Conservation (phyloP, 352 stramenopile genomes). For the Poterioochromonas sp. region DNA sequence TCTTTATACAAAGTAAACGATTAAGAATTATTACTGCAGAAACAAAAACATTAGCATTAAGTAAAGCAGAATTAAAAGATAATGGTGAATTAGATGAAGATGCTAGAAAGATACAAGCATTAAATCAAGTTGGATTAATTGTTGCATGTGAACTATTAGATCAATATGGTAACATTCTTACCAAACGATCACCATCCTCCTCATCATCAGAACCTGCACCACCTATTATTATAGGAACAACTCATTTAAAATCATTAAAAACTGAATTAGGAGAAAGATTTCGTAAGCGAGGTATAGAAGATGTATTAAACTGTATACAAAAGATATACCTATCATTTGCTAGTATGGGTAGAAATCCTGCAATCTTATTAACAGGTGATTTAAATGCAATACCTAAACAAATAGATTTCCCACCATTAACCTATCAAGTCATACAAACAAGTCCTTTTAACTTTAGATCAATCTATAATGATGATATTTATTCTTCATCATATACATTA, state of each 20-base stretch:
- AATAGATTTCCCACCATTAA: background rate
- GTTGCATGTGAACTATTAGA: conserved; percentile 7
- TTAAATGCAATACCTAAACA: conserved; percentile 25
- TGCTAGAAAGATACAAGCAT: background rate
- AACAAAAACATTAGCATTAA: conserved; percentile 18
- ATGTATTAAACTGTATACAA: background rate
- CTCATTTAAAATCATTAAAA: conserved; percentile 31
- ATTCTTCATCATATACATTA: background rate
- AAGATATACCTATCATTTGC: background rate
- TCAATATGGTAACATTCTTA: background rate
- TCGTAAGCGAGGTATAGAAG: background rate
- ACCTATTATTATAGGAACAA: conserved; percentile 27
- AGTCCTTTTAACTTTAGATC: background rate
- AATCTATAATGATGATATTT: conserved; percentile 25
- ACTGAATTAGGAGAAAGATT: conserved; percentile 4
- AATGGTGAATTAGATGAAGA: conserved; percentile 22
- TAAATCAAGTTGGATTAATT: conserved; percentile 31
- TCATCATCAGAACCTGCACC: background rate
- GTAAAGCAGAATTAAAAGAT: conserved; percentile 13
- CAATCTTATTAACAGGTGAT: conserved; percentile 18
- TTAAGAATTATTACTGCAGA: conserved; percentile 9
- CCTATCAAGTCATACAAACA: background rate
- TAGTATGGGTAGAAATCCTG: background rate
- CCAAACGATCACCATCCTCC: background rate
- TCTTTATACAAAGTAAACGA: conserved; percentile 27